Evolutionary conservation across 176 grass and related monocot genomes (phyloP), one percentile per base, ranked within the genome.

Genomic region (Musa beccarii): DNA sequence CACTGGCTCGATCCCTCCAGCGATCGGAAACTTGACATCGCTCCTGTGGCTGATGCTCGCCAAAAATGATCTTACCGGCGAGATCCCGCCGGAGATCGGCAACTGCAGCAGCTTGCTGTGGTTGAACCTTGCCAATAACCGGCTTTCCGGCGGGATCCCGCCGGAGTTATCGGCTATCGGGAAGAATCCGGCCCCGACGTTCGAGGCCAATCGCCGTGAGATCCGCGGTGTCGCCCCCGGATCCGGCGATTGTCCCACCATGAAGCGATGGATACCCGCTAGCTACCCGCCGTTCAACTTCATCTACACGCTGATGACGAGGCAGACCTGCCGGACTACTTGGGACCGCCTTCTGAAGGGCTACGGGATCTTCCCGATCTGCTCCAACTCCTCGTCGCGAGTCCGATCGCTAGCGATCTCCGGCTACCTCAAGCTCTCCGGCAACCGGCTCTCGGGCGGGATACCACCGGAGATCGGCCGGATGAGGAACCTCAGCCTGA

Each of bases 1-100:
- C 52, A 72, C 78, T 6, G 88, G 88, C 3, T 23, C 8, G 26
- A 93, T 98, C 9, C 95, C 95, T 8, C 8, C 70, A 9, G 77
- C 51, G 49, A 53, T 98, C 2, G 95, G 95, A 25, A 93, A 93
- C 22, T 85, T 93, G n/a, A 94, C 86, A 12, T 98, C 95, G 14
- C 88, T 98, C 12, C 24, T 98, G 5, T 98, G 95, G 95, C 72
- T 98, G 75, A 98, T 93, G 95, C 84, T 98, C 2, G 86, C 88
- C 23, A 82, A 84, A 49, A 98, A 98, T 75, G 69, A 84, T n/a
- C 80, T 98, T 15, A 80, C 84, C 3, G 95, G 90, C 8, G 59
- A 69, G 66, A 93, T 98, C 59, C 95, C 95, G 26, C 16, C 78
- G 28, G 84, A 89, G 74, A 89, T 98, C 14, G 95, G 95, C 15